Conservation (phyloP, 2,329 filamentous ascomycete genomes). For the Phialophora verrucosa region DNA sequence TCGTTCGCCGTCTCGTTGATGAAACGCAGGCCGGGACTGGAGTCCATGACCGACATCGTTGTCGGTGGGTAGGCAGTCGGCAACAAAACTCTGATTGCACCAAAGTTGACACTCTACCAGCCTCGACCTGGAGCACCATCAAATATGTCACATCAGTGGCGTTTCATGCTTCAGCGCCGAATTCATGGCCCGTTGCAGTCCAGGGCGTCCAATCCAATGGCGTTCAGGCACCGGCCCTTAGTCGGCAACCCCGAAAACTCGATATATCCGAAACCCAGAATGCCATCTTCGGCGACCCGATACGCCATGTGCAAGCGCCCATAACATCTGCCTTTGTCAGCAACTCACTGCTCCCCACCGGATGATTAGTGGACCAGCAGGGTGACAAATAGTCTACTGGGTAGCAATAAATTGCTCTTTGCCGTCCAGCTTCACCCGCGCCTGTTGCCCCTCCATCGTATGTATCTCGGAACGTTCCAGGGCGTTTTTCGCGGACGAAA, state of each 20-base stretch:
- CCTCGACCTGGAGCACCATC: too few species aligned
- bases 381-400: too few species aligned
- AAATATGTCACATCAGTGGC: too few species aligned
- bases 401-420: background rate
- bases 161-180: too few species aligned
- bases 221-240: too few species aligned
- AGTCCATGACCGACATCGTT: background rate
- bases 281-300: background rate
- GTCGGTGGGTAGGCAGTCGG: background rate
- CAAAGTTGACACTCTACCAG: too few species aligned
- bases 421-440: background rate
- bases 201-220: too few species aligned
- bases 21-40: background rate
- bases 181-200: too few species aligned
- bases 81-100: too few species aligned
- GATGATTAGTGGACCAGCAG: background rate
- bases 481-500: background rate
- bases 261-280: too few species aligned
- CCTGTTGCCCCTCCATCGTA: background rate
- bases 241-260: too few species aligned
- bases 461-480: background rate
- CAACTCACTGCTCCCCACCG: background rate
- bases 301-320: background rate
- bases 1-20: constrained; percentile 2
- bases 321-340: background rate